A percentile compares a stretch with the other conserved stretches of the same genome.
phyloP scores from a whole-genome alignment of 2,329 filamentous ascomycete species.

The Curvularia spicifera region DNA sequence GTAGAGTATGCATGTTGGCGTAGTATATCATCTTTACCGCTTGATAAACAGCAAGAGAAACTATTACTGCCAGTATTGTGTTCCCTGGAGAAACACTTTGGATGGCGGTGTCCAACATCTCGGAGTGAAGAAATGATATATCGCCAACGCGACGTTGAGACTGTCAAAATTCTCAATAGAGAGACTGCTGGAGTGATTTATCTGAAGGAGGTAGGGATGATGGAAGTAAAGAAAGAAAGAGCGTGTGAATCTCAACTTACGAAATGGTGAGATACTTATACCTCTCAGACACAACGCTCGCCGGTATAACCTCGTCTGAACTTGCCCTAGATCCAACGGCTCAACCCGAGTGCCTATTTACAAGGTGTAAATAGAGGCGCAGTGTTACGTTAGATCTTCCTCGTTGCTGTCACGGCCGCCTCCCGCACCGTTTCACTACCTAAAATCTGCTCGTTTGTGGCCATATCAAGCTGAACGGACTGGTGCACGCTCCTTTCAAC shows the following conservation, averaged over 20 bases:
- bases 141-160: background rate
- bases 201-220: background rate
- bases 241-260: background rate
- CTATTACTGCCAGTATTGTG: background rate
- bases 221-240: background rate
- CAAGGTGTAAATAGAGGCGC: no score
- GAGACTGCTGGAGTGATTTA: background rate
- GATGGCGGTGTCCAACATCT: background rate
- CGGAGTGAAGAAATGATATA: background rate
- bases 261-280: background rate
- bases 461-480: background rate
- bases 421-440: background rate
- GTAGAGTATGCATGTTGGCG: constrained; percentile 22
- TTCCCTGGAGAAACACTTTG: background rate
- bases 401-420: background rate
- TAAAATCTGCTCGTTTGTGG: background rate
- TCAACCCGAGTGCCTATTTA: background rate
- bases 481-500: background rate
- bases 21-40: constrained; percentile 19
- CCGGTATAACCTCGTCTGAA: background rate
- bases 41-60: background rate
- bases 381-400: background rate
- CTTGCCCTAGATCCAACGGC: background rate
- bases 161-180: background rate
- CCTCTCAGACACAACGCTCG: background rate